Percentiles rank a stretch among this genome's conserved stretches.
Conservation (phyloP, 2,329 filamentous ascomycete genomes). For the Pestalotiopsis sp. region DNA sequence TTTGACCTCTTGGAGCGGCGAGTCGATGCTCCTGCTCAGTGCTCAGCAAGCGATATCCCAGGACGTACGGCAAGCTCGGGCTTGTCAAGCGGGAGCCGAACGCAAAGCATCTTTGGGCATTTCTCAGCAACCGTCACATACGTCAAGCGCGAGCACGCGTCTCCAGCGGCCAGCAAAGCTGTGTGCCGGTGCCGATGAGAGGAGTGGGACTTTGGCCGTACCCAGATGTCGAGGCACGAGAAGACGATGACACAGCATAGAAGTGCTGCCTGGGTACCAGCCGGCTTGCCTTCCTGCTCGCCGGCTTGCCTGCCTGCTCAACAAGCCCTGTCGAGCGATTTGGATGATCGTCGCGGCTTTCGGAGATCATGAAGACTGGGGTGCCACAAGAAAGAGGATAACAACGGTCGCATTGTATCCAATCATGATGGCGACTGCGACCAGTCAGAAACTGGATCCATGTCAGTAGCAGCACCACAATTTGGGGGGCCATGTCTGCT, state of each 20-base stretch:
- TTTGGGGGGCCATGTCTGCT: not conserved
- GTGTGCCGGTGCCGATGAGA: not conserved
- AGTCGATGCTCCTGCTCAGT: not conserved
- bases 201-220: not conserved
- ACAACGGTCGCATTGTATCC: not conserved
- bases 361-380: constrained; percentile 9
- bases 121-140: not conserved
- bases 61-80: not conserved
- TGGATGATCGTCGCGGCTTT: constrained; percentile 12
- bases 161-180: not conserved
- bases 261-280: not conserved
- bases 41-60: not conserved
- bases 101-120: not conserved
- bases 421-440: not conserved
- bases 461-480: not conserved
- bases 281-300: not conserved
- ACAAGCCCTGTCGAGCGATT: constrained; percentile 7
- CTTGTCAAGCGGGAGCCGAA: not conserved
- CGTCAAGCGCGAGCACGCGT: not conserved
- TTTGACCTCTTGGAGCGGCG: not conserved
- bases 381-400: not conserved
- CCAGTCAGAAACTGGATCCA: not conserved
- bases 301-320: not conserved
- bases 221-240: not conserved
- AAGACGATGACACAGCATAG: constrained; percentile 1